These are phyloP conservation scores for Tremellales sp. DNA, from an alignment of 1,284 basidiomycete genomes.

Conservation along the genomic window DNA sequence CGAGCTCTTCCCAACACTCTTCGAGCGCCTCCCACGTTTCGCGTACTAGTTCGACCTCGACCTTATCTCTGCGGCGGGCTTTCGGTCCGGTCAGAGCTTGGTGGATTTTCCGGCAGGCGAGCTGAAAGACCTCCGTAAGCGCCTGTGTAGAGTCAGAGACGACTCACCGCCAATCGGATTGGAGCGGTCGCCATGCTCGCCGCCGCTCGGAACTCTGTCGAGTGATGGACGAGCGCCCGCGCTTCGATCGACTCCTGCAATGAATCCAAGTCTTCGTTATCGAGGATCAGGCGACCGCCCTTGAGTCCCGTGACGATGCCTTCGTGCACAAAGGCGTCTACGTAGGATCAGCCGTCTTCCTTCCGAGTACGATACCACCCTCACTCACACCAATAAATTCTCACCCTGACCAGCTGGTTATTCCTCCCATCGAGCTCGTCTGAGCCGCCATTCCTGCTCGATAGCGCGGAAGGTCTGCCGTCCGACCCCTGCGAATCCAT, in stretches of 20 bases:
- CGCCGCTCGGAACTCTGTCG: slow-evolving; percentile 42
- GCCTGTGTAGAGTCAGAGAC: background rate
- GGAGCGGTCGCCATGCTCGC: slow-evolving; percentile 58
- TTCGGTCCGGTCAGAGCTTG: slow-evolving; percentile 66
- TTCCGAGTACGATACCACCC: slow-evolving; percentile 28
- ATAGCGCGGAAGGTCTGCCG: slow-evolving; percentile 50
- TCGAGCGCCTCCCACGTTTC: slow-evolving; percentile 78
- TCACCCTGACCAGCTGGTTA: slow-evolving; percentile 56
- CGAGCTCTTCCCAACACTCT: slow-evolving; percentile 73
- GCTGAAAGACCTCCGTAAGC: slow-evolving; percentile 14
- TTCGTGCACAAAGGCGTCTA: slow-evolving; percentile 67
- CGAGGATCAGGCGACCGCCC: slow-evolving; percentile 65
- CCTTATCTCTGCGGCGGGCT: slow-evolving; percentile 58
- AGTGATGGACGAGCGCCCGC: slow-evolving; percentile 41
- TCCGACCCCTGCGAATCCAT: slow-evolving; percentile 54
- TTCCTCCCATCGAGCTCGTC: slow-evolving; percentile 51
- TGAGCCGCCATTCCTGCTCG: slow-evolving; percentile 26
- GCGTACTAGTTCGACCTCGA: slow-evolving; percentile 62
- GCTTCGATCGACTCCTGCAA: slow-evolving; percentile 64
- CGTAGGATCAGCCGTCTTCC: background rate
- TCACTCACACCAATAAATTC: slow-evolving; percentile 69
- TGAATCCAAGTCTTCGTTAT: slow-evolving; percentile 63
- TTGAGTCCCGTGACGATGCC: slow-evolving; percentile 69
- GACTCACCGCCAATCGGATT: slow-evolving; percentile 57
- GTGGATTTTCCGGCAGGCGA: slow-evolving; percentile 71